A percentile compares a stretch with the other conserved stretches of the same genome.
phyloP scores from a whole-genome alignment of 225 moss, liverwort and hornwort genomes.

The Lunularia cruciata region DNA sequence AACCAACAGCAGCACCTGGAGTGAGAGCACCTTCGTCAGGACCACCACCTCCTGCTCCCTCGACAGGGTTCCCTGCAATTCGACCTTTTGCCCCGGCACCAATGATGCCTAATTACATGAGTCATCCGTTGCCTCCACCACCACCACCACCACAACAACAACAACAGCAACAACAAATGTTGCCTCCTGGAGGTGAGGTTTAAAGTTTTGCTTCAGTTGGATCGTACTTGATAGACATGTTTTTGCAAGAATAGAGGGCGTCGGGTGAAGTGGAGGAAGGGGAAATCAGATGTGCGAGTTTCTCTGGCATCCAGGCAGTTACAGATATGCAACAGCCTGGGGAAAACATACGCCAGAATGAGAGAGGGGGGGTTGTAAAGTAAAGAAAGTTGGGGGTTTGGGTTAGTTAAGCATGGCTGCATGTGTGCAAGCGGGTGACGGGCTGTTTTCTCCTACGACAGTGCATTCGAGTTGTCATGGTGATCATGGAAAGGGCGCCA shows the following conservation, averaged over 20 bases:
- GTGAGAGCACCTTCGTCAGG: conserved; percentile 26
- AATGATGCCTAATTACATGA: conserved; percentile 50
- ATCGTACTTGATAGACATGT: conserved; percentile 33
- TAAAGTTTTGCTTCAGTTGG: conserved; percentile 64
- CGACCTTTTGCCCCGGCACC: conserved; percentile 34
- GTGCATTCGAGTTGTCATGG: conserved; percentile 99
- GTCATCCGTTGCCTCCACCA: conserved; percentile 34
- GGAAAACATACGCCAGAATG: conserved; percentile 38
- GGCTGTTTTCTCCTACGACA: conserved; percentile 99
- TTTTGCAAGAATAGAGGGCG: conserved; percentile 37
- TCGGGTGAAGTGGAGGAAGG: conserved; percentile 15
- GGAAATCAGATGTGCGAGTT: conserved; percentile 30
- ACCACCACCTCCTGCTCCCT: conserved; percentile 18
- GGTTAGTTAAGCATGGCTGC: conserved; percentile 53
- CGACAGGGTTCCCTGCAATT: conserved; percentile 33
- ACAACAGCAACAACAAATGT: conserved; percentile 43
- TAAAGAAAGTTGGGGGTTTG: conserved; percentile 36
- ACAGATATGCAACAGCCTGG: conserved; percentile 34
- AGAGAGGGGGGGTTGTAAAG: conserved; percentile 45
- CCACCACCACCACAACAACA: conserved; percentile 31
- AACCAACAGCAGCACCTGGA: conserved; percentile 16
- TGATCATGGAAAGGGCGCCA: conserved; percentile 99
- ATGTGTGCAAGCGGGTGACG: conserved; percentile 99
- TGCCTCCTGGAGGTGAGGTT: conserved; percentile 98
- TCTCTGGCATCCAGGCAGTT: conserved; percentile 40